Evolutionary conservation across 257 asterid genomes (phyloP), one percentile per base, ranked within the genome.

Genomic region (Gentiana dahurica): DNA sequence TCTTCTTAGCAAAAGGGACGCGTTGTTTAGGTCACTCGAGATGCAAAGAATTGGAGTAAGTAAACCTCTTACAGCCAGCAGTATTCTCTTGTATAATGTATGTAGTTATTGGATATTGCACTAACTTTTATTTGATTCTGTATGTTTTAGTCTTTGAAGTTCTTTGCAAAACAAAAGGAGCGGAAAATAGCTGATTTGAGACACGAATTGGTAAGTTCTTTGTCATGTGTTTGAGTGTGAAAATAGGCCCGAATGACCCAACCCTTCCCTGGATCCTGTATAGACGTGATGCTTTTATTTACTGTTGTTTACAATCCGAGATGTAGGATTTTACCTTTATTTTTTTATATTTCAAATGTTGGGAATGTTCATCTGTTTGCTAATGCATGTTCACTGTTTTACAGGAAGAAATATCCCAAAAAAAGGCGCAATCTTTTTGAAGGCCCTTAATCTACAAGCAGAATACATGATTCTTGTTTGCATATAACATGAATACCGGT

Each of bases 1-100:
- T 68, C 77, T 87, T 73, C 76, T 80, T 72, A 85, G 58, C 65
- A 91, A 85, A 72, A 71, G 73, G 63, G 94, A 83, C 55, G 98
- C 96, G 59, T 66, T 87, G 64, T 65, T 66, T 54, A 73, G 83
- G 77, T 91, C 98, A 56, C 84, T 91, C 67, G 93, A 85, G 52
- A 67, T 87, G 80, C 96, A 91, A 75, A 83, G 95, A 68, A 71
- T 73, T 63, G 98, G 98, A 63, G 96, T 91, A 78, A 81, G 96
- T 71, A 41, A 47, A 58, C 54, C 66, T 44, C 54, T 45, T n/a
- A 4, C 36, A 9, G 33, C 51, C 13, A n/a, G 24, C 2, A 1
- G 6, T 2, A 5, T 8, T 49, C 12, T 55, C 39, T 4, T 63
- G n/a, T 53, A 34, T 41, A 43, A 39, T 39, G 44, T 39, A 41